A percentile compares a stretch with the other conserved stretches of the same genome.
These are phyloP conservation scores for Fusarium tupiense DNA, from an alignment of 2,329 filamentous ascomycete genomes.

Conservation along the genomic window DNA sequence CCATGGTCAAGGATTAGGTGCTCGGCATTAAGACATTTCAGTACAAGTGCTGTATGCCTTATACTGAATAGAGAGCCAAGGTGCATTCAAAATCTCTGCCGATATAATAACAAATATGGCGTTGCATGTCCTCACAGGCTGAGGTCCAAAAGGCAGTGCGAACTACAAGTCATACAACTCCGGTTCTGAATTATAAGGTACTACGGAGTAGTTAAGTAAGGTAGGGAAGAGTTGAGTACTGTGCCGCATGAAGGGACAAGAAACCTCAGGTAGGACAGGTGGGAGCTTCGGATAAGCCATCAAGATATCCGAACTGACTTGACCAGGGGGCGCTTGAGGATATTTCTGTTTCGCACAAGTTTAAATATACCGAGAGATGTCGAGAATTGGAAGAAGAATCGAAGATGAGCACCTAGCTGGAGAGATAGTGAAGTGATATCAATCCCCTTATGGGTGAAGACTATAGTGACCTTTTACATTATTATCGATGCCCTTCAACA, in stretches of 20 bases:
- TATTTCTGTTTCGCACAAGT: not conserved
- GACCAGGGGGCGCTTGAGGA: not conserved
- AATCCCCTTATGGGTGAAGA: not conserved
- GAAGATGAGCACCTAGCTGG: not conserved
- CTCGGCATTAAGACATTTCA: not conserved
- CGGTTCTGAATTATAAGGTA: not conserved
- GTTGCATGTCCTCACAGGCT: not conserved
- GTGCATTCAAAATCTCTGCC: not conserved
- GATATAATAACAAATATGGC: not conserved
- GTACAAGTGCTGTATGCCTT: not conserved
- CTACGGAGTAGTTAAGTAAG: not conserved
- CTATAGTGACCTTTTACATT: not conserved
- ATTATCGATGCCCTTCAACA: not conserved
- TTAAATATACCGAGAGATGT: not conserved
- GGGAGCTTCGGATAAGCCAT: constrained; percentile 6
- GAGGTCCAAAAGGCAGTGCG: not conserved
- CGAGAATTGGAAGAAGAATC: not conserved
- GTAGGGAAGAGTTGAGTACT: not conserved
- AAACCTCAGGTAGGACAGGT: not conserved
- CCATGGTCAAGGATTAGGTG: not conserved
- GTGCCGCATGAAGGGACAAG: not conserved
- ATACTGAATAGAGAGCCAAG: not conserved
- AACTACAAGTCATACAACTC: not conserved
- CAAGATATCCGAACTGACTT: not conserved
- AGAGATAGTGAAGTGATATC: not conserved